Percentiles rank a stretch among this genome's conserved stretches.
Conservation (phyloP, 495 filamentous ascomycete genomes). For the Beverwykella pulmonaria region DNA sequence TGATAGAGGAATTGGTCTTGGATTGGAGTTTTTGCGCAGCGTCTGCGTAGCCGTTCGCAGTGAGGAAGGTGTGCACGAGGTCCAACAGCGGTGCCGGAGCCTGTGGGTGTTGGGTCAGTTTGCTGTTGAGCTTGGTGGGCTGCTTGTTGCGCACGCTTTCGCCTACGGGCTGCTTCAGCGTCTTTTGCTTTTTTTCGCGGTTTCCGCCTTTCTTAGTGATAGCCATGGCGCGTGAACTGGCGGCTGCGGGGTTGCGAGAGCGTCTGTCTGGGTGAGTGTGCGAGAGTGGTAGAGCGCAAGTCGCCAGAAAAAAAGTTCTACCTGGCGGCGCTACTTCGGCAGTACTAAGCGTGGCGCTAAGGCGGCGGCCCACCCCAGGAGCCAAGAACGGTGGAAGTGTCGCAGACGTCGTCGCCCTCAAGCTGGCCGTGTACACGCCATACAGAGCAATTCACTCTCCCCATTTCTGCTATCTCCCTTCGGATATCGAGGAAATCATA, state of each 20-base stretch:
- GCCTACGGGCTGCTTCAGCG: constrained; percentile 15
- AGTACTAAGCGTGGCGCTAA: background rate
- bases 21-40: constrained; percentile 17
- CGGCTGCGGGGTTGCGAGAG: too few relatives aligned
- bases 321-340: background rate
- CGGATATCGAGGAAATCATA: background rate
- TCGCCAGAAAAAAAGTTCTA: background rate
- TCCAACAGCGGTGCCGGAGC: constrained; percentile 26
- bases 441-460: background rate
- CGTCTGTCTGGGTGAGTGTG: background rate
- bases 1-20: constrained; percentile 9
- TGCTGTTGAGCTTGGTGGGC: background rate
- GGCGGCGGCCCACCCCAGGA: background rate
- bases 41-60: constrained; percentile 32
- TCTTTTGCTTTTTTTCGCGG: background rate
- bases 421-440: background rate
- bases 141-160: background rate
- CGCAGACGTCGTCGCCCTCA: background rate
- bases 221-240: constrained; percentile 19
- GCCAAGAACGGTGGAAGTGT: background rate
- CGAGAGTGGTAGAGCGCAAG: background rate
- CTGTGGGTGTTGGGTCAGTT: constrained; percentile 18
- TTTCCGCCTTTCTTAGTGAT: background rate
- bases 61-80: constrained; percentile 34
- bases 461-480: background rate